phyloP scores from a whole-genome alignment of 148 eudicot genomes.

The Camellia japonica region DNA sequence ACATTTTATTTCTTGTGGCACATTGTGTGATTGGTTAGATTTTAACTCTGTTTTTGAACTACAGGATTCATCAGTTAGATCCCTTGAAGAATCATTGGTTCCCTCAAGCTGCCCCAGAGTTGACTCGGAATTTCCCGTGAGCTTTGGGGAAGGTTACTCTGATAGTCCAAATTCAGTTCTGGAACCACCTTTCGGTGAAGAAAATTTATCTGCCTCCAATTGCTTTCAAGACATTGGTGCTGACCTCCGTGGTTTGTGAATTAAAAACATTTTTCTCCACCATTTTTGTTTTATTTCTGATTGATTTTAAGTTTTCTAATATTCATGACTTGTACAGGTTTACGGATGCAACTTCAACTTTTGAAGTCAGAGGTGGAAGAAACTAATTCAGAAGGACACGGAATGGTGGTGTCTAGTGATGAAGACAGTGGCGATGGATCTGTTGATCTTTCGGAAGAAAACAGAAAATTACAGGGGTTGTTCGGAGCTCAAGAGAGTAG shows the following conservation, averaged over 20 bases:
- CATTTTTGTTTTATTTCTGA: background rate
- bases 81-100: slow-evolving; percentile 9
- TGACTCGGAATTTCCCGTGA: slow-evolving; percentile 35
- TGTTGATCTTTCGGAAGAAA: slow-evolving; percentile 27
- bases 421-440: slow-evolving; percentile 43
- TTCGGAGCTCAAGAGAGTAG: slow-evolving; percentile 40
- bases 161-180: slow-evolving; percentile 46
- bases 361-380: slow-evolving; percentile 42
- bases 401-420: slow-evolving; percentile 54
- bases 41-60: background rate
- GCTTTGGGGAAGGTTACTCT: slow-evolving; percentile 37
- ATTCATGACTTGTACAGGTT: slow-evolving; percentile 30
- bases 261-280: background rate
- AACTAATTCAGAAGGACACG: slow-evolving; percentile 50
- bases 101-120: slow-evolving; percentile 13
- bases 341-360: slow-evolving; percentile 42
- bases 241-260: slow-evolving; percentile 41
- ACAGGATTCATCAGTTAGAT: slow-evolving; percentile 29
- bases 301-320: slow-evolving; percentile 2
- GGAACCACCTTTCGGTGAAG: slow-evolving; percentile 31
- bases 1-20: background rate
- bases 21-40: background rate
- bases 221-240: slow-evolving; percentile 19
- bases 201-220: slow-evolving; percentile 26
- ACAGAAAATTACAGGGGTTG: slow-evolving; percentile 23